A percentile compares a stretch with the other conserved stretches of the same genome.
phyloP scores from a whole-genome alignment of 108 stramenopile species.

The Seminavis robusta region DNA sequence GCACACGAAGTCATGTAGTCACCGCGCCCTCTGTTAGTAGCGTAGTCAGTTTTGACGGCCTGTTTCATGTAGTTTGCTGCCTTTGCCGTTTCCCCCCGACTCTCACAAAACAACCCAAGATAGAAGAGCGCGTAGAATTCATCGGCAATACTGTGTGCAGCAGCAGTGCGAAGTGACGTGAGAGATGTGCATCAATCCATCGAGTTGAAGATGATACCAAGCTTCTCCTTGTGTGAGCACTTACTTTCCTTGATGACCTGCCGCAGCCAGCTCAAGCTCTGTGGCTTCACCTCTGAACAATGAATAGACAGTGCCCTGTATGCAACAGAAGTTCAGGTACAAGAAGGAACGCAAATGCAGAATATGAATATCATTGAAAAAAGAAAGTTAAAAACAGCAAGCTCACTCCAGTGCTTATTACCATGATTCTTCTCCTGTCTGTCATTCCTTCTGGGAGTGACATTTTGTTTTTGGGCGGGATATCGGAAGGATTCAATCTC shows the following conservation, averaged over 20 bases:
- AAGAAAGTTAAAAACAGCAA: background rate
- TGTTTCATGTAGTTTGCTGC: slow-evolving; percentile 62
- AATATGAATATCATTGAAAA: background rate
- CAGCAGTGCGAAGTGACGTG: background rate
- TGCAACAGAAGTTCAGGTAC: background rate
- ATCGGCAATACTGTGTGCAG: slow-evolving; percentile 30
- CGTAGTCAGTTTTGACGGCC: slow-evolving; percentile 51
- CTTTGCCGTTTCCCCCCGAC: slow-evolving; percentile 43
- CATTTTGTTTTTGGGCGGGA: slow-evolving; percentile 38
- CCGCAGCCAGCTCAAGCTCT: slow-evolving; percentile 49
- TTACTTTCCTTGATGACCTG: slow-evolving; percentile 46
- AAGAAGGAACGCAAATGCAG: background rate
- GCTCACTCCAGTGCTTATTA: background rate
- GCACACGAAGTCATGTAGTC: slow-evolving; percentile 80
- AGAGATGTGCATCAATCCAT: too few relatives aligned
- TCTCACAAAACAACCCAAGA: slow-evolving; percentile 50
- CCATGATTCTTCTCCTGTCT: slow-evolving; percentile 70
- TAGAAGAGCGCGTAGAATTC: slow-evolving; percentile 76
- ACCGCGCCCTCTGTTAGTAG: slow-evolving; percentile 34
- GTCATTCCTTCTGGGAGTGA: slow-evolving; percentile 46
- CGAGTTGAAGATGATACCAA: too few relatives aligned
- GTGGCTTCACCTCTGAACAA: slow-evolving; percentile 64
- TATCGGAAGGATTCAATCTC: slow-evolving; percentile 24
- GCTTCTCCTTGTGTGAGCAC: slow-evolving; percentile 2
- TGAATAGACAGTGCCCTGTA: slow-evolving; percentile 42